Evolutionary conservation across 768 basidiomycete genomes (phyloP).

Genomic region (Kwoniella shandongensis): DNA sequence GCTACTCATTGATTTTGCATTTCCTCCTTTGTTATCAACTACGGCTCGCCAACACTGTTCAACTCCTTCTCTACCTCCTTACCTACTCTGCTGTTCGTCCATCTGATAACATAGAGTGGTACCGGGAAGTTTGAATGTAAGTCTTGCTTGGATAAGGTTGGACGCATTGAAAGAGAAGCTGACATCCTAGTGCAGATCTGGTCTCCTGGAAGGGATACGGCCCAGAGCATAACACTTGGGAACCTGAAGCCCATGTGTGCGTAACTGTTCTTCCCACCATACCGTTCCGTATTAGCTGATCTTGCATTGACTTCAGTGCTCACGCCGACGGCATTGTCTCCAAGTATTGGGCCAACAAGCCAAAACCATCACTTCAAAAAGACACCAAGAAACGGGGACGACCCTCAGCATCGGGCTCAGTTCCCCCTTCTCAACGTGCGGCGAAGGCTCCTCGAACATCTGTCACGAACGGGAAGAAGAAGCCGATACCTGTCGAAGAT

Average conservation of each 20-base stretch:
- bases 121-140: slow-evolving; percentile 23
- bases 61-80: no score
- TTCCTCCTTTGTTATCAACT: no score
- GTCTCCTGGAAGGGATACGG: slow-evolving; percentile 53
- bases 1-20: no score
- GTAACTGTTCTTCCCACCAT: slow-evolving; percentile 2
- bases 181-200: slow-evolving; percentile 28
- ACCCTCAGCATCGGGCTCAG: slow-evolving; percentile 8
- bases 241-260: slow-evolving; percentile 49
- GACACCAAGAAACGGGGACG: slow-evolving; percentile 20
- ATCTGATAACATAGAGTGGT: background rate
- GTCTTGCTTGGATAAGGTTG: slow-evolving; percentile 30
- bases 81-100: background rate
- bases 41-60: no score
- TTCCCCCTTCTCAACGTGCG: slow-evolving; percentile 16
- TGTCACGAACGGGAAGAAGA: slow-evolving; percentile 9
- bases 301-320: slow-evolving; percentile 3
- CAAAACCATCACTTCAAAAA: slow-evolving; percentile 25
- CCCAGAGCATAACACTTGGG: slow-evolving; percentile 50
- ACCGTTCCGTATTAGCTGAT: background rate
- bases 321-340: slow-evolving; percentile 41
- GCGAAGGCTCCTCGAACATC: slow-evolving; percentile 19
- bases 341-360: slow-evolving; percentile 40
- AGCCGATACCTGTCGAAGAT: slow-evolving; percentile 9
- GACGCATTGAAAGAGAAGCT: background rate